Conservation (phyloP, 495 filamentous ascomycete genomes). For the Barbatosphaeria neglecta region DNA sequence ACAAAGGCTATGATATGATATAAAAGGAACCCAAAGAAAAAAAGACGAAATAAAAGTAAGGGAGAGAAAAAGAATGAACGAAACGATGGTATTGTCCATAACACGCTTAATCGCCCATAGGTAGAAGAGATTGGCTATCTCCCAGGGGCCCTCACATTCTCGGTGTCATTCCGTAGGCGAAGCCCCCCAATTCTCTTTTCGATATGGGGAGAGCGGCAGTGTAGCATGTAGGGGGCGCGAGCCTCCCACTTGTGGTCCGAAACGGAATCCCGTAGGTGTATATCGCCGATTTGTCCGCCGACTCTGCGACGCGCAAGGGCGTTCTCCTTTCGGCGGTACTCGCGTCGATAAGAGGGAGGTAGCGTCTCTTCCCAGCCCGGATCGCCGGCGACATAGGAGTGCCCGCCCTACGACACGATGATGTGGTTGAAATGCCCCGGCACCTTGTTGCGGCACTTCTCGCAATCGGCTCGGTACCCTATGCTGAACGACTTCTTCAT, state of each 20-base stretch:
- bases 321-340: background rate
- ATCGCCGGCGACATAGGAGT: background rate
- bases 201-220: no score
- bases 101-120: no score
- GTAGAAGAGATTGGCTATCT: no score
- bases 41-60: background rate
- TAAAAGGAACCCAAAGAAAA: background rate
- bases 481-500: slow-evolving; percentile 65
- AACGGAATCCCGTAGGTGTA: no score
- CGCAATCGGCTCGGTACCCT: slow-evolving; percentile 77
- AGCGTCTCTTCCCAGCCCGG: background rate
- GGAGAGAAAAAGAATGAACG: background rate
- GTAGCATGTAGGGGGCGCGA: no score
- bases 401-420: slow-evolving; percentile 38
- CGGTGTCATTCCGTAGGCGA: no score
- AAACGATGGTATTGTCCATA: no score
- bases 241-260: no score
- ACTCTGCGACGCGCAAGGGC: no score
- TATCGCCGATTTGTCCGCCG: no score
- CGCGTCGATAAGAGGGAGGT: background rate
- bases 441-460: slow-evolving; percentile 68
- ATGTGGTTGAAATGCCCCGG: slow-evolving; percentile 87
- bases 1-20: background rate
- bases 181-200: no score
- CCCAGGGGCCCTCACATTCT: no score